Base-by-base conservation (phyloP, 768 basidiomycete genomes). In the Suillus subaureus region DNA sequence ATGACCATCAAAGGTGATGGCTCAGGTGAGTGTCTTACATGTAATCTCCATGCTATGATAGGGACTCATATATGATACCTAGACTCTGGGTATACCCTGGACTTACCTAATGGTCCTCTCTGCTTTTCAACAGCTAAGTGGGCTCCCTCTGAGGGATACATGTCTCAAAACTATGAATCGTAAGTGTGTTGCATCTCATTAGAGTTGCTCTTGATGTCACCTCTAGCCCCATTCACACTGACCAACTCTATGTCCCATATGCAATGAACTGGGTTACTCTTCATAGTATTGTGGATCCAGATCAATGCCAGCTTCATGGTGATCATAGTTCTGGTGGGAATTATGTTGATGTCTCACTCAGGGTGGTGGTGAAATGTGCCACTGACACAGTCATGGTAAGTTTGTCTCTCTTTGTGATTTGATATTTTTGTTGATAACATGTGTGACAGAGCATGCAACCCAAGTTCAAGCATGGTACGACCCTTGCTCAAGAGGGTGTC, bases 131-230 rank as follows among this genome's bases (percentile, higher is more conserved):
- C n/a, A n/a, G n/a, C n/a, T n/a, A n/a, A n/a, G n/a, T n/a, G n/a
- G n/a, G n/a, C n/a, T n/a, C 62, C 49, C 37, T 23, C 62, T 8
- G 49, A 63, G 62, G 62, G n/a, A 9, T 63, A 63, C 26, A 63
- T 63, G 49, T 63, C 62, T 3, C 45, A 54, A 49, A 63, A 63
- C 49, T 63, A 63, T 18, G 31, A 4, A 2, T 6, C 7, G 21
- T 63, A 40, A 54, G 62, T 63, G n/a, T 31, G 33, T 16, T 47
- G 21, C 9, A 47, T 47, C 8, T 47, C 0, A 21, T 9, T 47
- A 47, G 45, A n/a, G n/a, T n/a, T n/a, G n/a, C n/a, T n/a, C n/a
- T n/a, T 23, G 47, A 49, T 57, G 6, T 26, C 47, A 6, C 47
- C 13, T 11, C 47, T 26, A 49, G 47, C 47, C 47, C 23, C 12